Base-by-base conservation (phyloP, 352 stramenopile genomes). In the Globisporangium rhizosaccharum region DNA sequence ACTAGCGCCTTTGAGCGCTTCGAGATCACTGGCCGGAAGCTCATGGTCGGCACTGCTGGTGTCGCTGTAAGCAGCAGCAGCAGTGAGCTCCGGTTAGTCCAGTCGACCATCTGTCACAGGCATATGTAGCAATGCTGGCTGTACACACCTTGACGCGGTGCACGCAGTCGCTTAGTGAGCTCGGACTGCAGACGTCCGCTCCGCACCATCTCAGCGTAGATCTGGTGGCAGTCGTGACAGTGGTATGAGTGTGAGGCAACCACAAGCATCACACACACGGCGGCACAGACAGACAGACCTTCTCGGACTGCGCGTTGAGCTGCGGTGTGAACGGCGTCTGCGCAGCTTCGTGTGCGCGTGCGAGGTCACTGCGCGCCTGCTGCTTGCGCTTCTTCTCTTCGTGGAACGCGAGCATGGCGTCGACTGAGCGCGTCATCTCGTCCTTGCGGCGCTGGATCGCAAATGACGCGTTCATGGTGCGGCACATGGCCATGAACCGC, bases 401-500 rank as follows among this genome's bases (percentile, higher is more conserved):
- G 30, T 85, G 68, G 46, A 71, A 83, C 7, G 65, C 63, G 39
- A 87, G 69, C 53, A 87, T 74, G 53, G 83, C 77, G 53, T 85
- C 71, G 2, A 87, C 51, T 0, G 75, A 84, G 4, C 78, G 71
- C 51, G 55, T 60, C 71, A 79, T 82, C 44, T 71, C 53, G 14
- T 82, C 59, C 36, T 78, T 81, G 51, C 80, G 82, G 14, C 65
- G 62, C 46, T 81, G 69, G 26, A 75, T 81, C 20, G 55, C 61
- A 44, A 72, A 78, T 0, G 73, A 76, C 3, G 59, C 53, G 62
- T 85, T 83, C 65, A 78, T 78, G 49, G 72, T 79, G 37, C 51
- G 62, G 51, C 76, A 87, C 55, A 77, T 78, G 14, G 66, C 57
- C 76, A 85, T 79, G 59, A 87, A 87, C 11, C 74, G 66, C 49